phyloP scores from a whole-genome alignment of 2,329 filamentous ascomycete genomes.

The Pezicula carpinea region DNA sequence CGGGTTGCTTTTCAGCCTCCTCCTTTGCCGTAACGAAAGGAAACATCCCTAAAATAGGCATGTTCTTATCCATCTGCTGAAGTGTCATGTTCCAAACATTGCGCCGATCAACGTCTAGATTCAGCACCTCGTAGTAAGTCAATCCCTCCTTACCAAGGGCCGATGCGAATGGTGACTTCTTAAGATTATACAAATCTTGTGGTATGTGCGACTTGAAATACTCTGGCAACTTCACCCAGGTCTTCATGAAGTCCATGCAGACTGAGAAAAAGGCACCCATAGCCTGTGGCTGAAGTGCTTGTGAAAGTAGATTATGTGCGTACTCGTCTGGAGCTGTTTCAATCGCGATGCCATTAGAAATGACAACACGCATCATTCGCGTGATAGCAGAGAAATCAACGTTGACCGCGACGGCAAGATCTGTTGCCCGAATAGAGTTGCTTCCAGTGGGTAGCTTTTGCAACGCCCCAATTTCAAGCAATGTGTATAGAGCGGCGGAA shows the following conservation, averaged over 20 bases:
- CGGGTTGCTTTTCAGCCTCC: conserved; percentile 25
- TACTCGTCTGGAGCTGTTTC: conserved; percentile 28
- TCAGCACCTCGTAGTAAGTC: conserved; percentile 32
- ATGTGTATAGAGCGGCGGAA: conserved; percentile 16
- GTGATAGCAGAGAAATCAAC: conserved; percentile 28
- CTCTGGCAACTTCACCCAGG: conserved; percentile 22
- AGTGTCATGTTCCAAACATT: conserved; percentile 31
- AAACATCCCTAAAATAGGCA: conserved; percentile 33
- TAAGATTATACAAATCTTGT: conserved; percentile 27
- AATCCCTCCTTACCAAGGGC: conserved; percentile 29
- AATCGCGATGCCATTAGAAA: conserved; percentile 27
- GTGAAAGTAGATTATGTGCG: conserved; percentile 29
- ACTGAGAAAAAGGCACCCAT: conserved; percentile 30
- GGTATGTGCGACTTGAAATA: conserved; percentile 29
- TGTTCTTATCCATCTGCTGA: conserved; percentile 27
- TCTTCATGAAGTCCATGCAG: conserved; percentile 28
- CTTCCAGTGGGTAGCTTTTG: conserved; percentile 13
- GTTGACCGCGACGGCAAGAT: conserved; percentile 22
- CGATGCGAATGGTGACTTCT: conserved; percentile 30
- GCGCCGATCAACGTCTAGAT: conserved; percentile 25
- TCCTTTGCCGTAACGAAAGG: conserved; percentile 27
- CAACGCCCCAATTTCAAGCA: conserved; percentile 15
- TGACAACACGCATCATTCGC: conserved; percentile 27
- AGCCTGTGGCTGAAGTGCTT: conserved; percentile 22
- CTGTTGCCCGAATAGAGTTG: conserved; percentile 11